Evolutionary conservation across 2,329 filamentous ascomycete genomes (phyloP), one percentile per base, ranked within the genome.

Genomic region (Phoma herbarum): DNA sequence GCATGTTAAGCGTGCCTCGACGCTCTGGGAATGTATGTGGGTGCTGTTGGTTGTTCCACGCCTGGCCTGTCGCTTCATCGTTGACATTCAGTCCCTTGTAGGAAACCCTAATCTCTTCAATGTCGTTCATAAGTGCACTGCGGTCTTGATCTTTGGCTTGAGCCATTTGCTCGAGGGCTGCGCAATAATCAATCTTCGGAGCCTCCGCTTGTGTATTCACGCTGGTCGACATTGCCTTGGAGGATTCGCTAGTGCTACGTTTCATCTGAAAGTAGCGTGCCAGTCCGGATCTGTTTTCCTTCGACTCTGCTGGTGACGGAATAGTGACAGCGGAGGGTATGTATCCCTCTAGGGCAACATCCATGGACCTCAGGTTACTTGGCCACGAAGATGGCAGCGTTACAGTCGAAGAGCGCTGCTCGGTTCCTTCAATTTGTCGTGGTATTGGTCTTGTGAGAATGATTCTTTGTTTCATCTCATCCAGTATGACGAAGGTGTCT

Each of bases 391-490:
- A 66, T 29, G 64, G 65, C 37, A 63, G 29, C 5, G 66, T 63
- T 22, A 52, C 49, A 14, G 52, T 31, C 7, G 64, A 66, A 14
- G 57, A 59, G 9, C 53, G 48, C 23, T 54, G 43, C 23, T 48
- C 33, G 18, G 20, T 47, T 8, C 61, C 52, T 29, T 60, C 37
- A 26, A 68, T 51, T 41, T 65, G 69, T 46, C 66, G 65, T 26
- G 59, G 51, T 42, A 71, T 54, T 11, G 70, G 68, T 37, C 65
- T 48, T 22, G 59, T 63, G 29, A 72, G 55, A 9, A 73, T 52
- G n/a, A 77, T 68, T 18, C 76, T 72, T 29, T 77, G 75, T 56
- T 78, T 77, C 48, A 79, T 59, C 48, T 76, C 72, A 35, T 76
- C 75, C 20, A 79, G 58, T 18, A 69, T 71, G 1, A 62, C 62